Percentiles rank a stretch among this genome's conserved stretches.
phyloP scores from a whole-genome alignment of 169 alveolate genomes.

The Babesia sp. region DNA sequence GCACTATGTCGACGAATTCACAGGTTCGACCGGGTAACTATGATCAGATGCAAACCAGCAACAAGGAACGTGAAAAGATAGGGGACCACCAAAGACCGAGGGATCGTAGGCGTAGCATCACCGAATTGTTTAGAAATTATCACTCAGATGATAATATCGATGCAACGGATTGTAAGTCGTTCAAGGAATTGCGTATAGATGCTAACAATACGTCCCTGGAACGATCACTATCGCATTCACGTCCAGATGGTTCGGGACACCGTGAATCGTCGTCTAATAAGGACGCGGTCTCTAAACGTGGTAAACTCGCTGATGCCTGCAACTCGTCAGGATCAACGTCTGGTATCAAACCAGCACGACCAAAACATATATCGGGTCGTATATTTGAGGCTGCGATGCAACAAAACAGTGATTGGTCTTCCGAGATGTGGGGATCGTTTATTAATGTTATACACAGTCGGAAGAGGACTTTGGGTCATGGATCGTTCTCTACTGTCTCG shows the following conservation, averaged over 20 bases:
- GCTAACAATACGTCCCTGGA: constrained; percentile 5
- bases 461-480: constrained; percentile 57
- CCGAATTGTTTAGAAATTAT: no score
- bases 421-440: constrained; percentile 48
- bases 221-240: background rate
- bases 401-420: constrained; percentile 17
- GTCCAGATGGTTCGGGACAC: background rate
- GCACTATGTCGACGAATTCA: background rate
- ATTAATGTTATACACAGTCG: constrained; percentile 55
- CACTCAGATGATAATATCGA: background rate
- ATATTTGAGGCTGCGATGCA: background rate
- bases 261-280: background rate
- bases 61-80: no score
- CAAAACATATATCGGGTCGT: background rate
- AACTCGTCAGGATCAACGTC: background rate
- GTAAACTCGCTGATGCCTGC: background rate
- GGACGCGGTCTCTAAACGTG: constrained; percentile 5
- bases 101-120: no score
- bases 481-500: constrained; percentile 63
- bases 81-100: no score
- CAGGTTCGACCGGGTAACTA: no score
- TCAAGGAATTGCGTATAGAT: background rate
- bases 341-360: background rate
- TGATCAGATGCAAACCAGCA: no score
- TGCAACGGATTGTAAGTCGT: background rate